These are phyloP conservation scores for Balakata baccata DNA, from an alignment of 345 rosid genomes.

Conservation along the genomic window DNA sequence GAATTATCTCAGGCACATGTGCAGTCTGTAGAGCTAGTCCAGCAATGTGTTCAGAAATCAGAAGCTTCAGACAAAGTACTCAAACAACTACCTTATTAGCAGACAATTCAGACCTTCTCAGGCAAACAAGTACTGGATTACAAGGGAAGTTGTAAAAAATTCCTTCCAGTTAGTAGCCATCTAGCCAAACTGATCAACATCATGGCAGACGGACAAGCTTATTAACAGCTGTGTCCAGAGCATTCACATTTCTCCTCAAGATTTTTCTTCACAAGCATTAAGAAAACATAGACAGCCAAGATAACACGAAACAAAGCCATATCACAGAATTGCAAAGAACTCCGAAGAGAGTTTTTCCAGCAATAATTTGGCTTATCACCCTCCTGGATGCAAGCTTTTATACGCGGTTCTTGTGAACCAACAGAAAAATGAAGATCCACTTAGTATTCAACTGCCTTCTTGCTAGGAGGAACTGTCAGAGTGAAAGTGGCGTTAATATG, in stretches of 20 bases:
- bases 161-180: background rate
- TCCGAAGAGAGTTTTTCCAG: background rate
- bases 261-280: slow-evolving; percentile 52
- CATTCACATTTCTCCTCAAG: slow-evolving; percentile 78
- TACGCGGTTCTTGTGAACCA: too few species aligned
- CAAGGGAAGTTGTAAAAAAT: background rate
- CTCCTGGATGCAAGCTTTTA: too few species aligned
- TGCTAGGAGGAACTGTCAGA: background rate
- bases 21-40: background rate
- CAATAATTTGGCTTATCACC: too few species aligned
- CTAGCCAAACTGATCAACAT: background rate
- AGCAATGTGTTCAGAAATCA: background rate
- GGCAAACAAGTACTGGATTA: background rate
- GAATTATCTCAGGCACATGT: background rate
- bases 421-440: too few species aligned
- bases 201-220: slow-evolving; percentile 57
- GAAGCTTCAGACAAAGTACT: background rate
- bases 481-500: background rate
- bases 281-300: slow-evolving; percentile 33
- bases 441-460: too few species aligned
- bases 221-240: slow-evolving; percentile 73
- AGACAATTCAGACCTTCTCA: background rate
- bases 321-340: background rate
- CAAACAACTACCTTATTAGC: background rate
- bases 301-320: background rate